Base-by-base conservation (phyloP, 192 early-diverging fungal species). In the Backusella parvicylindrica region DNA sequence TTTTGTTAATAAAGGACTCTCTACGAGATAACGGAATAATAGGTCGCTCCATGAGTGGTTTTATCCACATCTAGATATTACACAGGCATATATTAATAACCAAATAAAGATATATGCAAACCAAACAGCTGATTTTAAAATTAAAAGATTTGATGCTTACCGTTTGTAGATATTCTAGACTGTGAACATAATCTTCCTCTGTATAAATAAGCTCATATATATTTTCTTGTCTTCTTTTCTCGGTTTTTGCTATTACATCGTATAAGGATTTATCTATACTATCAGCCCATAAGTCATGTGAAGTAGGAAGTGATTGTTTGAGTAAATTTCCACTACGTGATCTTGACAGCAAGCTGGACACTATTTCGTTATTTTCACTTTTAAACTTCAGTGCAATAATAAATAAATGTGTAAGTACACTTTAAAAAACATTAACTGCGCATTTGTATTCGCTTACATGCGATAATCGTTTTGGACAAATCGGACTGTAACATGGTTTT, bases 401-500 rank as follows among this genome's bases (percentile, higher is more conserved):
- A 30, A 40, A 30, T 21, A 38, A 69, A 13, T 13, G 12, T 30
- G 2, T 60, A 9, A 60, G 9, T 28, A 28, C 8, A 12, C 21
- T 36, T 32, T 7, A 3, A 13, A 18, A 26, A 28, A 31, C 30
- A 36, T n/a, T 1, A 74, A 28, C 7, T 26, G 23, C 53, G 12
- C 26, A 4, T 60, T 60, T 50, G 26, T 60, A 60, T 60, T 60
- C 15, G 13, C 31, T 65, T 71, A 87, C 89, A 84, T 94, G 89
- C 68, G 89, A 87, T 68, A 90, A 77, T 70, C 94, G 84, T 21
- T 92, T 82, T 11, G 96, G 96, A 70, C 97, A 98, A 1, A 91
- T 87, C 16, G 93, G 88, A 74, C 94, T 96, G 83, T 99, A 99
- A 80, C 96, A 99, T 3, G 93, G 84, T 71, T 86, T 87, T 38